Evolutionary conservation across 179 eudicot genomes (phyloP), one percentile per base, ranked within the genome.

Genomic region (Vitellaria paradoxa): DNA sequence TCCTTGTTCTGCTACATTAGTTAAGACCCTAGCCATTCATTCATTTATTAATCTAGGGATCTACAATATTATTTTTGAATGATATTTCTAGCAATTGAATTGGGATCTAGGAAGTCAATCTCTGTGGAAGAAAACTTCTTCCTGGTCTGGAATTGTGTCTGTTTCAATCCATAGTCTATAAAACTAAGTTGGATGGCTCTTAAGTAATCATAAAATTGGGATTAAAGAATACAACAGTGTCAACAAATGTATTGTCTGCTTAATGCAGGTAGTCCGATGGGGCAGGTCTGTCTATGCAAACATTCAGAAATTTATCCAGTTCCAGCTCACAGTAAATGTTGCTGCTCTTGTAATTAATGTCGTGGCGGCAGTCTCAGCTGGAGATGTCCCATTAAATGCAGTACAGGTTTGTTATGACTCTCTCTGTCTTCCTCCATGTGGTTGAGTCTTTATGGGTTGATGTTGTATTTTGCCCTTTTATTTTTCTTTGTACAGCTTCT

Each of bases 221-320:
- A 14, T 14, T 24, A 50, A 70, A 2, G 7, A 23, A 23, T 71
- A 40, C 26, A 14, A 3, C 2, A 26, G 15, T 15, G 26, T 50
- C 23, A 18, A 62, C 42, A 26, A 47, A 21, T 12, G 4, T 47
- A 37, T 18, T 65, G 53, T 69, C 67, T 72, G 61, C 59, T 20
- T 9, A 76, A 73, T 80, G 65, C 86, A 94, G 98, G 98, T 94
- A 68, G 98, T 94, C 78, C 85, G 94, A 40, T 92, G 97, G 98
- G 98, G 98, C 50, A 84, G 98, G 83, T 94, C 98, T 68, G 97
- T 94, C 15, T 93, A 89, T 87, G 94, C 95, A 24, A 93, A 93
- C 76, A 92, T 92, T 66, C 97, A 93, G 86, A 94, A 94, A 78
- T 94, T 94, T 68, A 92, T 94, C 70, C 98, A 94, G 82, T 94